Base-by-base conservation (phyloP, 169 alveolate species). In the Plasmodium inui region DNA sequence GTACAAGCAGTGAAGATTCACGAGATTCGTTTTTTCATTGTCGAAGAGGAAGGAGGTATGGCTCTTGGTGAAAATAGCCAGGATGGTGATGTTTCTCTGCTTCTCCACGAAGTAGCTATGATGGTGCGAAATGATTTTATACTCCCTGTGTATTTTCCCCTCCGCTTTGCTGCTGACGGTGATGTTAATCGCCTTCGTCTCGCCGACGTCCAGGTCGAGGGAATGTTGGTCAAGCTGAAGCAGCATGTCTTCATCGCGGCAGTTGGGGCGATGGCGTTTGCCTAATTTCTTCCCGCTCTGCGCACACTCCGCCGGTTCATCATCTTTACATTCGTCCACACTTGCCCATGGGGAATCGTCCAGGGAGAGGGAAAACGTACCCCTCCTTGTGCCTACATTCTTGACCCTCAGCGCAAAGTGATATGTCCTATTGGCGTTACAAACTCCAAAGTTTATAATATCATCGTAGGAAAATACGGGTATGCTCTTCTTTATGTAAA, bases 401-500 rank as follows among this genome's bases (percentile, higher is more conserved):
- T 37, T 88, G 50, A 88, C 83, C 50, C 70, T 55, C 46, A 88
- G 17, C 9, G 79, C n/a, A 26, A 34, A 37, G 22, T 88, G 73
- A 55, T 88, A 88, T 10, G 88, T 78, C 37, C 57, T 7, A 76
- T 79, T 79, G 30, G 6, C 70, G 61, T 88, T 88, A 50, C 94
- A 88, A 37, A 88, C 28, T 22, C 94, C 94, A n/a, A 88, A 57
- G 28, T 88, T 88, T 19, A 88, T 32, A 7, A 88, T 41, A 22
- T 72, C 70, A 57, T 88, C 71, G 72, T 39, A 88, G 44, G 41
- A n/a, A 37, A 88, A 88, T 30, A 88, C 14, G 3, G 94, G 80
- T 0, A 88, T 81, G 17, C 81, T 88, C n/a, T 88, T 88, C 70
- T 88, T 88, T 32, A 88, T 88, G 39, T 88, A 88, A 7, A 88